Percentiles rank a stretch among this genome's conserved stretches.
Evolutionary conservation across 495 filamentous ascomycete genomes (phyloP).

Genomic region (Pseudevernia furfuracea): DNA sequence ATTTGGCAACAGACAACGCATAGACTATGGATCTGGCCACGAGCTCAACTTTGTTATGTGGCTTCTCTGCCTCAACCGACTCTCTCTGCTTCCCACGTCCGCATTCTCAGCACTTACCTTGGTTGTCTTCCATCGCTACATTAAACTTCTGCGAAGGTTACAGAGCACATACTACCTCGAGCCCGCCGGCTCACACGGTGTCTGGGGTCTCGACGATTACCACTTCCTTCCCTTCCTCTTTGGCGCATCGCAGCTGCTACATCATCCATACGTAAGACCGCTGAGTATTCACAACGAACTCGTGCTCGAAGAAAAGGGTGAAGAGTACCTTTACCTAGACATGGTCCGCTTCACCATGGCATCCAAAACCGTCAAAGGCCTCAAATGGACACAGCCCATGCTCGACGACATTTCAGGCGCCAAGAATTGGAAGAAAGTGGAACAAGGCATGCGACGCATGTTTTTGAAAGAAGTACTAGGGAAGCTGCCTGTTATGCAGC

Average conservation of each 20-base stretch:
- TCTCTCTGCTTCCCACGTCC: constrained; percentile 51
- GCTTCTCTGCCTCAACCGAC: constrained; percentile 81
- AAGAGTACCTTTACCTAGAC: constrained; percentile 79
- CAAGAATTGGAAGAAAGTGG: constrained; percentile 85
- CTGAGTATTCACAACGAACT: constrained; percentile 77
- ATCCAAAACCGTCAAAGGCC: constrained; percentile 90
- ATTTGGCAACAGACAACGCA: constrained; percentile 77
- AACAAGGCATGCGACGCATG: constrained; percentile 92
- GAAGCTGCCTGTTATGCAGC: constrained; percentile 96
- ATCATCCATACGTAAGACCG: constrained; percentile 82
- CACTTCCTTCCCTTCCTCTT: constrained; percentile 95
- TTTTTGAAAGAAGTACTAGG: constrained; percentile 86
- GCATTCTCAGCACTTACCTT: constrained; percentile 71
- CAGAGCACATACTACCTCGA: constrained; percentile 92
- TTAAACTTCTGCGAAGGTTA: constrained; percentile 72
- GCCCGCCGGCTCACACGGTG: constrained; percentile 89
- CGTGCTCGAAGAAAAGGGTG: constrained; percentile 74
- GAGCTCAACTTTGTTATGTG: constrained; percentile 95
- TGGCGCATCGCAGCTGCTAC: constrained; percentile 82
- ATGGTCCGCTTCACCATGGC: constrained; percentile 91
- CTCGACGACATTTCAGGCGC: constrained; percentile 94
- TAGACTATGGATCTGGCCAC: constrained; percentile 96
- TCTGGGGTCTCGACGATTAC: constrained; percentile 97
- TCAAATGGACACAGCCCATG: constrained; percentile 98
- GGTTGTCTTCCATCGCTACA: constrained; percentile 68